phyloP scores from a whole-genome alignment of 805 yeast genomes.

The Nematodospora valgi region DNA sequence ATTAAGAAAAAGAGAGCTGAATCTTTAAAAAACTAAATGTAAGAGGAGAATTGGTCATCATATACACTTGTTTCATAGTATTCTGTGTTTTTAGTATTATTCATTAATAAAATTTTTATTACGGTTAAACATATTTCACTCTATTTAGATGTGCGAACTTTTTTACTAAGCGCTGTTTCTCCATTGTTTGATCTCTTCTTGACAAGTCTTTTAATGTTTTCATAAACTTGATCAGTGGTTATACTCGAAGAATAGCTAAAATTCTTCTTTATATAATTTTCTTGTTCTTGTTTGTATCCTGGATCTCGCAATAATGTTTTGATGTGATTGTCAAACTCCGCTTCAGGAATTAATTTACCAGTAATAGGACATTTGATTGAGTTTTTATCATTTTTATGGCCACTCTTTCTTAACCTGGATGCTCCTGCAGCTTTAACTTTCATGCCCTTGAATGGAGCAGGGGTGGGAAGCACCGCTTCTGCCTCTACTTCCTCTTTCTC shows the following conservation, averaged over 20 bases:
- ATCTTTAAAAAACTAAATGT: conserved; percentile 81
- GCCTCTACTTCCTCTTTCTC: conserved; percentile 7
- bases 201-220: conserved; percentile 52
- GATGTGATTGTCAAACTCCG: conserved; percentile 68
- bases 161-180: background rate
- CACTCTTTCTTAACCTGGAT: conserved; percentile 44
- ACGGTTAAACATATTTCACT: conserved; percentile 7
- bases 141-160: background rate
- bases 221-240: conserved; percentile 56
- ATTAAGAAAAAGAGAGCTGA: conserved; percentile 99
- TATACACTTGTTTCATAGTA: conserved; percentile 9
- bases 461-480: background rate
- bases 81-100: conserved; percentile 8
- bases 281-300: conserved; percentile 65
- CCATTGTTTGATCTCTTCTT: conserved; percentile 17
- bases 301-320: conserved; percentile 73
- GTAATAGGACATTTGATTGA: conserved; percentile 77
- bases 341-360: conserved; percentile 64
- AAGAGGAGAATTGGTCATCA: conserved; percentile 10
- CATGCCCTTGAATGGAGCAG: conserved; percentile 44
- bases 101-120: conserved; percentile 4
- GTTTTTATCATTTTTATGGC: conserved; percentile 12
- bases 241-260: conserved; percentile 45
- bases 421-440: conserved; percentile 72
- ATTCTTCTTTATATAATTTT: conserved; percentile 56